Evolutionary conservation across 805 yeast species (phyloP).

Genomic region (Kurtzmaniella cleridarum): DNA sequence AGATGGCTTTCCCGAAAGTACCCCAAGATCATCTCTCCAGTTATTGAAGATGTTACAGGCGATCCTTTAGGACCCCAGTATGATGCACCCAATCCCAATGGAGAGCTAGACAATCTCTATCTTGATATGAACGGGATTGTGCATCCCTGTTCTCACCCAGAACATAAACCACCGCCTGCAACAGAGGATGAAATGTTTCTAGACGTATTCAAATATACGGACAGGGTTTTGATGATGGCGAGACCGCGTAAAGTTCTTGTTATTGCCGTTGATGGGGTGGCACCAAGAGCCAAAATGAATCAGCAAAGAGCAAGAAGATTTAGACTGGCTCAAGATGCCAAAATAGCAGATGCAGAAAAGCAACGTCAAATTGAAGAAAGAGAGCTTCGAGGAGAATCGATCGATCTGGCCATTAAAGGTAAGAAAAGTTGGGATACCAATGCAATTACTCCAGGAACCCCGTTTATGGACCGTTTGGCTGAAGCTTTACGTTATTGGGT

Average conservation of each 20-base stretch:
- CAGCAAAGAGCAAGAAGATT: slow-evolving; percentile 94
- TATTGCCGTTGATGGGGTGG: slow-evolving; percentile 99
- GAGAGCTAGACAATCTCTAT: slow-evolving; percentile 89
- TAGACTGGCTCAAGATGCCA: slow-evolving; percentile 86
- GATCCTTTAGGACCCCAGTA: slow-evolving; percentile 59
- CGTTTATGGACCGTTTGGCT: slow-evolving; percentile 91
- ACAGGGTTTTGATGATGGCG: slow-evolving; percentile 87
- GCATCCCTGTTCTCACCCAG: slow-evolving; percentile 99
- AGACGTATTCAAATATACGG: slow-evolving; percentile 89
- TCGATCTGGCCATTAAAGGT: slow-evolving; percentile 69
- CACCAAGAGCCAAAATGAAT: slow-evolving; percentile 97
- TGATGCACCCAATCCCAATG: slow-evolving; percentile 82
- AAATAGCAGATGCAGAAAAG: slow-evolving; percentile 66
- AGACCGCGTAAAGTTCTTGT: slow-evolving; percentile 87
- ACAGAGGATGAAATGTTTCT: slow-evolving; percentile 96
- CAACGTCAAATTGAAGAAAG: slow-evolving; percentile 54
- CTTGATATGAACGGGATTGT: slow-evolving; percentile 99
- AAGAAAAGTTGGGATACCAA: slow-evolving; percentile 91
- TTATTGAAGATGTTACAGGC: slow-evolving; percentile 67
- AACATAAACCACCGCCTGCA: slow-evolving; percentile 90
- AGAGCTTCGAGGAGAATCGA: slow-evolving; percentile 62
- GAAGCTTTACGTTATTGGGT: slow-evolving; percentile 84
- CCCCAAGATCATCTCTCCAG: slow-evolving; percentile 92
- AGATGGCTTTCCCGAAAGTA: slow-evolving; percentile 92
- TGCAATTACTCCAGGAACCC: slow-evolving; percentile 98